A percentile compares a stretch with the other conserved stretches of the same genome.
phyloP scores from a whole-genome alignment of 345 rosid genomes.

The Sonneratia caseolaris region DNA sequence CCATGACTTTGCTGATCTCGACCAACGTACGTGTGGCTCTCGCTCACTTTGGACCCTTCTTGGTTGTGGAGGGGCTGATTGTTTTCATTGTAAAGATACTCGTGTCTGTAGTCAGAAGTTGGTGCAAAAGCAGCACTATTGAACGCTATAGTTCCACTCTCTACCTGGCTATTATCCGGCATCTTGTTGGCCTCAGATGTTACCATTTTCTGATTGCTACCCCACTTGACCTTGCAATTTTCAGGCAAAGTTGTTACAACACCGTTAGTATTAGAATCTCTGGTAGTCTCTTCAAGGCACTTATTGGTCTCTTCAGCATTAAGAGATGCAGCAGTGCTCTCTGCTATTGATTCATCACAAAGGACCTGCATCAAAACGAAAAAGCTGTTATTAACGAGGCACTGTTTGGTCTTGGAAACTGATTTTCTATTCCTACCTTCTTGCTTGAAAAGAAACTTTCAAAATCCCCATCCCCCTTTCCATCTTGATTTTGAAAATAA shows the following conservation, averaged over 20 bases:
- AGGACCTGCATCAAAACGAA: background rate
- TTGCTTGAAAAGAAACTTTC: no score
- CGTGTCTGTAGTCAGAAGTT: slow-evolving; percentile 3
- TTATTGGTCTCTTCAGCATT: background rate
- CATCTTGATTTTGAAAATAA: no score
- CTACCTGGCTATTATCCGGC: no score
- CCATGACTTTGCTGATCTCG: slow-evolving; percentile 25
- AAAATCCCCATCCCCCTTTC: no score
- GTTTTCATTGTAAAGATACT: slow-evolving; percentile 13
- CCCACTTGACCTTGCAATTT: background rate
- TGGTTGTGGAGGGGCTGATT: slow-evolving; percentile 9
- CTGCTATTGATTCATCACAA: background rate
- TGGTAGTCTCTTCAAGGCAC: background rate
- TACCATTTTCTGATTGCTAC: background rate
- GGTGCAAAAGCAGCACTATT: slow-evolving; percentile 19
- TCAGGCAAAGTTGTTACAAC: background rate
- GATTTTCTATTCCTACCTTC: no score
- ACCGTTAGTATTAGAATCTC: background rate
- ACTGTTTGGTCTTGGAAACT: no score
- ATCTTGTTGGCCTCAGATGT: slow-evolving; percentile 1
- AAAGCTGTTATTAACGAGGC: no score
- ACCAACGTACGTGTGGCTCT: slow-evolving; percentile 21
- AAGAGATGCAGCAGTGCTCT: background rate
- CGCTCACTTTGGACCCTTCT: slow-evolving; percentile 6
- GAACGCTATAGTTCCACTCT: no score